These are phyloP conservation scores for Pseudogymnoascus sp. DNA, from an alignment of 2,329 filamentous ascomycete genomes.

Conservation along the genomic window DNA sequence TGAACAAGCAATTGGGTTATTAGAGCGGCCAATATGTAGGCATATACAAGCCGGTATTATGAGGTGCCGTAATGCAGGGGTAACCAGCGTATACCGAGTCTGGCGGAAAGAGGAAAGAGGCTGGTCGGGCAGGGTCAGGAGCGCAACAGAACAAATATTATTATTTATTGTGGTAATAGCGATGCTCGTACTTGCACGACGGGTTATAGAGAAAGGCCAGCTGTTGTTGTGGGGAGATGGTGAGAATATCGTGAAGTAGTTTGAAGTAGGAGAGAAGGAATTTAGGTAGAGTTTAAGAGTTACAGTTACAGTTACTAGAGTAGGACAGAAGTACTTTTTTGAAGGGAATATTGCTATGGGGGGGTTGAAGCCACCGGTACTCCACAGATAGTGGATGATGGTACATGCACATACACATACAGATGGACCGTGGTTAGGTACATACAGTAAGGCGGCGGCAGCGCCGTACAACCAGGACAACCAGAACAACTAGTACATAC, in stretches of 20 bases:
- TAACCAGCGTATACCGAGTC: neutral
- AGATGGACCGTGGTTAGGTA: too few species aligned
- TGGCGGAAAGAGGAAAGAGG: neutral
- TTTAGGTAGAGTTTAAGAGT: constrained; percentile 1
- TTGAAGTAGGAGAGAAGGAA: neutral
- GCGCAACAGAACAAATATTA: neutral
- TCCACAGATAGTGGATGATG: constrained; percentile 3
- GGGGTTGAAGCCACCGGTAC: neutral
- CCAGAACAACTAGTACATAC: neutral
- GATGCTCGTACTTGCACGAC: neutral
- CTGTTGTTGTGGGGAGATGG: too few species aligned
- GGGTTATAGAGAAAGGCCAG: neutral
- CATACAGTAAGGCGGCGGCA: neutral
- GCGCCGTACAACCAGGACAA: neutral
- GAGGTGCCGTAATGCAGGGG: constrained; percentile 1
- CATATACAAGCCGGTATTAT: constrained; percentile 6
- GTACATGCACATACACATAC: neutral
- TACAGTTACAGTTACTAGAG: neutral
- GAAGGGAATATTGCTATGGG: neutral
- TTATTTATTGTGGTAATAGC: neutral
- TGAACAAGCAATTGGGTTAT: constrained; percentile 3
- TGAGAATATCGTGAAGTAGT: neutral
- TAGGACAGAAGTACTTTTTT: neutral
- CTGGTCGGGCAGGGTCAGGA: neutral
- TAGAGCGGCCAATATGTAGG: constrained; percentile 1